Percentiles rank a stretch among this genome's conserved stretches.
Conservation (phyloP, 2,329 filamentous ascomycete species). For the Stagonosporopsis chrysanthemi region DNA sequence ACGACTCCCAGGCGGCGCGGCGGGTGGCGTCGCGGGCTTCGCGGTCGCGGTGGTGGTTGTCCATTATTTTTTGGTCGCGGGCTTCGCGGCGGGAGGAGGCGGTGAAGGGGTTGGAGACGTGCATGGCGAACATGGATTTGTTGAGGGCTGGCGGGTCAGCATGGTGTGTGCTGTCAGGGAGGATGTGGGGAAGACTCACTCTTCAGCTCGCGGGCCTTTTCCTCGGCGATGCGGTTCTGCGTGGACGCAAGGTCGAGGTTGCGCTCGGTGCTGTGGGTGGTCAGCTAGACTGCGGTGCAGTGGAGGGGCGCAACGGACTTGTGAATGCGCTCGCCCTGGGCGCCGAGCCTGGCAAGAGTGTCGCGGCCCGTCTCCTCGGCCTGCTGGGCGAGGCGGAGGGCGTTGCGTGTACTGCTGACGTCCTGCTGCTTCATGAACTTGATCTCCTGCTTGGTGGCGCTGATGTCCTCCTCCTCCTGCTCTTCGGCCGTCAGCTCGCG, state of each 20-base stretch:
- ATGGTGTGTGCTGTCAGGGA: not conserved
- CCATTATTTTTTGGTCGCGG: slow-evolving; percentile 68
- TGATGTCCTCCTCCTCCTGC: slow-evolving; percentile 76
- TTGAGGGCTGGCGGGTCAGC: slow-evolving; percentile 64
- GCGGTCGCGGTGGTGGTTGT: slow-evolving; percentile 67
- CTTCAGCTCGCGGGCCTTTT: slow-evolving; percentile 83
- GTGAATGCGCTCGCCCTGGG: slow-evolving; percentile 49
- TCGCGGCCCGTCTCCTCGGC: slow-evolving; percentile 72
- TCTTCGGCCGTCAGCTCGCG: slow-evolving; percentile 81
- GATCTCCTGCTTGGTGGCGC: slow-evolving; percentile 76
- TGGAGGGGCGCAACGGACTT: slow-evolving; percentile 23
- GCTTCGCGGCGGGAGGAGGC: slow-evolving; percentile 59
- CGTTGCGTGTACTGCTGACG: slow-evolving; percentile 74
- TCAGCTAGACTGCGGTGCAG: slow-evolving; percentile 15
- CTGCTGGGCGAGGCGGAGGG: slow-evolving; percentile 66
- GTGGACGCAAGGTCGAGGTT: slow-evolving; percentile 82
- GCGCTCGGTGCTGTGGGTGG: slow-evolving; percentile 63
- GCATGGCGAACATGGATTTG: slow-evolving; percentile 87
- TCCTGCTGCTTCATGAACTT: slow-evolving; percentile 75
- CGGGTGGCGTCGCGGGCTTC: slow-evolving; percentile 64
- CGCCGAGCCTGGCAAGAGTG: slow-evolving; percentile 40
- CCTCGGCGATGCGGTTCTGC: slow-evolving; percentile 79
- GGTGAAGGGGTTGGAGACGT: slow-evolving; percentile 70
- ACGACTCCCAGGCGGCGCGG: slow-evolving; percentile 56
- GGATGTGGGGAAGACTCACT: slow-evolving; percentile 43